A percentile compares a stretch with the other conserved stretches of the same genome.
Conservation (phyloP, 2,329 filamentous ascomycete genomes). For the Claviceps pusilla region DNA sequence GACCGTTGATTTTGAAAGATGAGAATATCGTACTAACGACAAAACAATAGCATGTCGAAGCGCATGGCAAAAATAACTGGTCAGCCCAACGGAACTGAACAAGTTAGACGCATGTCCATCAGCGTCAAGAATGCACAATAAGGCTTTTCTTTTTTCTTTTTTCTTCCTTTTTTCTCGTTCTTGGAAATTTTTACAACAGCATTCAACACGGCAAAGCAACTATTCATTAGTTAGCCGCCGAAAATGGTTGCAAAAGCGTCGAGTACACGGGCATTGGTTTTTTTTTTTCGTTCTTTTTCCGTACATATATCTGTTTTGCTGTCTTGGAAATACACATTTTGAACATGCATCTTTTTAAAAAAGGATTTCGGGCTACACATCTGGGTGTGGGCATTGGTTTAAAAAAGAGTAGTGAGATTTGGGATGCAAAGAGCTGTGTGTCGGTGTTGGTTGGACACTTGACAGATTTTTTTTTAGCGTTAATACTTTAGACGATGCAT, state of each 20-base stretch:
- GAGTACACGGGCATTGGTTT: neutral
- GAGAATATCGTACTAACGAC: neutral
- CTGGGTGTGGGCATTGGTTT: too few relatives aligned
- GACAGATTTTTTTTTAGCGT: too few relatives aligned
- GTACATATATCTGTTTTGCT: too few relatives aligned
- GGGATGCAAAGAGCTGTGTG: too few relatives aligned
- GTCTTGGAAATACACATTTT: too few relatives aligned
- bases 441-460: too few relatives aligned
- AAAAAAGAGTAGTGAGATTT: too few relatives aligned
- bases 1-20: neutral
- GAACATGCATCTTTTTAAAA: too few relatives aligned
- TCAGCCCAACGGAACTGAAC: constrained; percentile 12
- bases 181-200: neutral
- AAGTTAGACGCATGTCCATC: constrained; percentile 14
- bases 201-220: neutral
- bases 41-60: constrained; percentile 44
- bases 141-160: neutral
- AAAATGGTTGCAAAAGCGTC: neutral
- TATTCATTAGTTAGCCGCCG: neutral
- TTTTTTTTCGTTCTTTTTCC: neutral
- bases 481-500: too few relatives aligned
- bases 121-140: constrained; percentile 4
- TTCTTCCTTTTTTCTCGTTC: neutral
- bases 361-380: too few relatives aligned
- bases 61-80: constrained; percentile 36